phyloP scores from a whole-genome alignment of 2,329 filamentous ascomycete genomes.

The Xenosphaeropsis pyriputrescens region DNA sequence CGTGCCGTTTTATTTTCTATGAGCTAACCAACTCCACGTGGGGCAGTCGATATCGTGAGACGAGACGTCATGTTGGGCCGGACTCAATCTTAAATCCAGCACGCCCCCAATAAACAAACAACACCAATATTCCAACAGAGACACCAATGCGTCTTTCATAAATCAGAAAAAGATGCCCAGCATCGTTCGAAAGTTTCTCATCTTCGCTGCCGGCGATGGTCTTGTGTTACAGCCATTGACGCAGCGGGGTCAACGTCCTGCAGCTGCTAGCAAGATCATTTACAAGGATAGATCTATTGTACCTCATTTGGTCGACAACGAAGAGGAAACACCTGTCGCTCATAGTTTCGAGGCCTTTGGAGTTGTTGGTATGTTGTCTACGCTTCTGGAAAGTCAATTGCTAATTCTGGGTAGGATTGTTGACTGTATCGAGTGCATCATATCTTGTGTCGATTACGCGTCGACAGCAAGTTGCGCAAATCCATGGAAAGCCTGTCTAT shows the following conservation, averaged over 20 bases:
- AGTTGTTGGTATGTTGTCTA: slow-evolving; percentile 15
- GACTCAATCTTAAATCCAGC: too few relatives aligned
- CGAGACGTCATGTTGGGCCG: too few relatives aligned
- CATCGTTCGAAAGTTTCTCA: slow-evolving; percentile 17
- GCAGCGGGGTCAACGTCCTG: slow-evolving; percentile 13
- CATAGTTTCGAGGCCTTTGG: slow-evolving; percentile 19
- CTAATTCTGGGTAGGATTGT: slow-evolving; percentile 43
- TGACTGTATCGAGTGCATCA: slow-evolving; percentile 66
- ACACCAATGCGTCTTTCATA: not conserved
- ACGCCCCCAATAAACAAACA: too few relatives aligned
- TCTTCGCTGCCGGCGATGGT: slow-evolving; percentile 19
- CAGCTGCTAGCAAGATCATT: slow-evolving; percentile 14
- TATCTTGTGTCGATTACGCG: slow-evolving; percentile 81
- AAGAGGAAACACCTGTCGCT: slow-evolving; percentile 1
- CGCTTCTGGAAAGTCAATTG: too few relatives aligned
- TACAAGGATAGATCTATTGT: slow-evolving; percentile 15
- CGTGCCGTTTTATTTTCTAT: too few relatives aligned
- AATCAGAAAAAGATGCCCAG: slow-evolving; percentile 16
- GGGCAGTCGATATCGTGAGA: too few relatives aligned
- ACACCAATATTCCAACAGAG: too few relatives aligned
- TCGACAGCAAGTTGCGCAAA: slow-evolving; percentile 77
- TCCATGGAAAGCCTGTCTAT: slow-evolving; percentile 72
- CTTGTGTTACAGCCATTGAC: slow-evolving; percentile 17
- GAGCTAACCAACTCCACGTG: too few relatives aligned
- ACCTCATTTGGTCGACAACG: slow-evolving; percentile 6